Evolutionary conservation across 1,139 yeast genomes (phyloP).

Genomic region (Yamadazyma oceani): DNA sequence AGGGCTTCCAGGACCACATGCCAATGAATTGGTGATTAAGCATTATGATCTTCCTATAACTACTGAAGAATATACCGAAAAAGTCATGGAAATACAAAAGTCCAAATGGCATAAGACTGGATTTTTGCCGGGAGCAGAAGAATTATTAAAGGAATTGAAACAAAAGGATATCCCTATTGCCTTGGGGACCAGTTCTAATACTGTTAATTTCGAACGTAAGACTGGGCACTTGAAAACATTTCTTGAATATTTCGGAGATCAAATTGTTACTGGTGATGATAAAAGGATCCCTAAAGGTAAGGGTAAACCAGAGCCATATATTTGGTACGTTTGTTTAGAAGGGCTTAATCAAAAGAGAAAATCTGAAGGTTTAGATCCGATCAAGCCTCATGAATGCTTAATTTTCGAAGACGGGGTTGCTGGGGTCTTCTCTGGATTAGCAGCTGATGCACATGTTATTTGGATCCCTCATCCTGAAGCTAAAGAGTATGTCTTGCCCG

Average conservation of each 20-base stretch:
- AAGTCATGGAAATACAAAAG: conserved; percentile 56
- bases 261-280: conserved; percentile 87
- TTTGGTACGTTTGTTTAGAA: conserved; percentile 80
- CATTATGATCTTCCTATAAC: conserved; percentile 68
- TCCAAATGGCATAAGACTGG: conserved; percentile 60
- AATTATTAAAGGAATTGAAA: conserved; percentile 55
- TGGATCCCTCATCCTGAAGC: conserved; percentile 93
- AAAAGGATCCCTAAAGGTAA: conserved; percentile 74
- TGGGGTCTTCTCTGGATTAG: conserved; percentile 77
- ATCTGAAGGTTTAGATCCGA: conserved; percentile 37
- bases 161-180: conserved; percentile 69
- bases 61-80: conserved; percentile 56
- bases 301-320: conserved; percentile 93
- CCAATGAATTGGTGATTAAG: conserved; percentile 61
- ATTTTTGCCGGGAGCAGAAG: conserved; percentile 84
- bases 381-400: conserved; percentile 73
- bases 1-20: conserved; percentile 82
- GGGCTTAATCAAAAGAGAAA: conserved; percentile 55
- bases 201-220: conserved; percentile 59
- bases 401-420: conserved; percentile 95
- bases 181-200: conserved; percentile 84
- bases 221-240: conserved; percentile 65
- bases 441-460: conserved; percentile 81
- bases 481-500: conserved; percentile 31
- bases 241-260: conserved; percentile 63